phyloP scores from a whole-genome alignment of 371 early-diverging fungal species.

The Dinochytrium kinnereticum region DNA sequence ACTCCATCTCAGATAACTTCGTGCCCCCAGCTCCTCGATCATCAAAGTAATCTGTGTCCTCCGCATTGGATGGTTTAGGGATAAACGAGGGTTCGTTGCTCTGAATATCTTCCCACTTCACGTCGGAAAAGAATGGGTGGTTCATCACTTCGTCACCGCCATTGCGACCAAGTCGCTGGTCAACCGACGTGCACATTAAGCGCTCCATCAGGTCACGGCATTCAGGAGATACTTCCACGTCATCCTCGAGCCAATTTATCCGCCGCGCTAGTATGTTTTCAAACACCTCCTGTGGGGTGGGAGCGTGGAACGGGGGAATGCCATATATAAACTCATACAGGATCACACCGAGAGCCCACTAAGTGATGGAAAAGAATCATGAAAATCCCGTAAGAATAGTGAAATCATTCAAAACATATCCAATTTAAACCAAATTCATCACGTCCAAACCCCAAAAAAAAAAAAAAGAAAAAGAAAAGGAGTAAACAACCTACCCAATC shows the following conservation, averaged over 20 bases:
- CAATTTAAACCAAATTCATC: background rate
- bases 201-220: slow-evolving; percentile 87
- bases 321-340: slow-evolving; percentile 91
- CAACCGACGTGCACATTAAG: slow-evolving; percentile 77
- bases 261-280: slow-evolving; percentile 80
- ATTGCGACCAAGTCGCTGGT: slow-evolving; percentile 72
- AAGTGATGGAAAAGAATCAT: slow-evolving; percentile 11
- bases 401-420: no score
- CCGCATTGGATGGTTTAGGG: slow-evolving; percentile 75
- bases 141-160: slow-evolving; percentile 77
- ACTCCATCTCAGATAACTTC: slow-evolving; percentile 34
- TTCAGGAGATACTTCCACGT: slow-evolving; percentile 74
- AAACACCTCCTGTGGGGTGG: slow-evolving; percentile 81
- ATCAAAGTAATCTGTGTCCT: slow-evolving; percentile 96
- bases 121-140: slow-evolving; percentile 89
- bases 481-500: slow-evolving; percentile 76
- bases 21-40: slow-evolving; percentile 65
- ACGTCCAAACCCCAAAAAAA: background rate
- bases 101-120: slow-evolving; percentile 85
- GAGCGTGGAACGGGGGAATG: slow-evolving; percentile 88
- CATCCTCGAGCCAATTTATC: slow-evolving; percentile 68
- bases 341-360: slow-evolving; percentile 93
- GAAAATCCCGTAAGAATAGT: no score
- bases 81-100: slow-evolving; percentile 79
- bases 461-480: slow-evolving; percentile 6